These are phyloP conservation scores for Sphaerobolus stellatus DNA, from an alignment of 1,284 basidiomycete genomes.

Conservation along the genomic window DNA sequence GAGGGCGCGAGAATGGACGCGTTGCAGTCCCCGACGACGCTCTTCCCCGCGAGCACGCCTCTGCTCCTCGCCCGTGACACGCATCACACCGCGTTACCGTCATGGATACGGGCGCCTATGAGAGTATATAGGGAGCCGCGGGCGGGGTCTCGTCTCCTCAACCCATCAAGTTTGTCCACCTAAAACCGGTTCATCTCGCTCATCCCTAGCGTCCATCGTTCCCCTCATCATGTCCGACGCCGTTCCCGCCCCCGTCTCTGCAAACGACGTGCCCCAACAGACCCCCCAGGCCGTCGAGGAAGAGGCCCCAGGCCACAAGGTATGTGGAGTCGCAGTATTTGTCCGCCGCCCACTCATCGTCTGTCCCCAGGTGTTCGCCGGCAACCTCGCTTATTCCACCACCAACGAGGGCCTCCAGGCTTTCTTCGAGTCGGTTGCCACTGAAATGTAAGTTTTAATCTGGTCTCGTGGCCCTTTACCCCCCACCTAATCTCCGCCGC, in stretches of 20 bases:
- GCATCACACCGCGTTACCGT: too few species aligned
- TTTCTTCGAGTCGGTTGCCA: constrained; percentile 80
- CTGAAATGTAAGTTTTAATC: constrained; percentile 68
- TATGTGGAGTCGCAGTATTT: background rate
- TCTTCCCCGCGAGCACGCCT: too few species aligned
- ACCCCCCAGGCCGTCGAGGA: constrained; percentile 55
- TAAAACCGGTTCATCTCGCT: constrained; percentile 74
- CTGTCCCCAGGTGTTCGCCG: constrained; percentile 70
- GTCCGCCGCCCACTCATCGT: constrained; percentile 15
- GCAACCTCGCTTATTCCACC: constrained; percentile 84
- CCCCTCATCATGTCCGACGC: constrained; percentile 77
- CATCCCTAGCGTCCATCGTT: constrained; percentile 52
- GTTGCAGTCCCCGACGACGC: too few species aligned
- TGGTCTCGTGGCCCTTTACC: constrained; percentile 34
- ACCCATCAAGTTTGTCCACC: constrained; percentile 78
- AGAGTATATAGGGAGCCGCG: constrained; percentile 18
- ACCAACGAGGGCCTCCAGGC: constrained; percentile 88
- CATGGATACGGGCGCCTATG: constrained; percentile 9
- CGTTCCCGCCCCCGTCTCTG: constrained; percentile 73
- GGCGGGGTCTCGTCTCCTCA: constrained; percentile 36
- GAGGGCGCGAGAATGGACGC: too few species aligned
- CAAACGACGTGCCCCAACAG: constrained; percentile 77
- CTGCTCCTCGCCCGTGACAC: too few species aligned
- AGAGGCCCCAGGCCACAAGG: constrained; percentile 54
- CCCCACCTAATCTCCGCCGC: constrained; percentile 16